A percentile compares a stretch with the other conserved stretches of the same genome.
These are phyloP conservation scores for Phytophthora hybrid DNA, from an alignment of 352 stramenopile genomes.

Conservation along the genomic window DNA sequence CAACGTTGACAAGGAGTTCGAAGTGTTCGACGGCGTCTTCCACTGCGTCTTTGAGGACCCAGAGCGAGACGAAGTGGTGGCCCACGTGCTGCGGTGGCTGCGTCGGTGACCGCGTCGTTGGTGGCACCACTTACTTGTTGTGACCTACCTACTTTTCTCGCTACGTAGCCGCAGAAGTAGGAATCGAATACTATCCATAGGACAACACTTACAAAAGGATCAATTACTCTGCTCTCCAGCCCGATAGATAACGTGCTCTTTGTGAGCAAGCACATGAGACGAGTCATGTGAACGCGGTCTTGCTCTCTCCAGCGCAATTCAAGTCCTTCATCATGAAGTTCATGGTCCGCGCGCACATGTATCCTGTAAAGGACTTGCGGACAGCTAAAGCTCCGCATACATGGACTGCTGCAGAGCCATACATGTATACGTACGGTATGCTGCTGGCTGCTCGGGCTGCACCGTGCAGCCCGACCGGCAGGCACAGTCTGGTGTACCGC, in stretches of 20 bases:
- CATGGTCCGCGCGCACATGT: too few species aligned
- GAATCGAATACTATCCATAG: not conserved
- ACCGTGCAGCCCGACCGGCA: not conserved
- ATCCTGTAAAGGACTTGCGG: too few species aligned
- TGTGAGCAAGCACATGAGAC: not conserved
- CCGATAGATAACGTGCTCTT: not conserved
- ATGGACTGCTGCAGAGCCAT: not conserved
- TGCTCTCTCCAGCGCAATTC: not conserved
- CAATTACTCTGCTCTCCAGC: not conserved
- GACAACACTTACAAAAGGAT: not conserved
- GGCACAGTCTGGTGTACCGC: conserved; percentile 5
- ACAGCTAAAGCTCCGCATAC: too few species aligned
- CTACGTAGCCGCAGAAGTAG: not conserved
- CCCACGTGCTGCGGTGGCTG: conserved; percentile 26
- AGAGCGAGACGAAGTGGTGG: conserved; percentile 40
- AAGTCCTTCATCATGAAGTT: not conserved
- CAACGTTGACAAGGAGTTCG: conserved; percentile 58
- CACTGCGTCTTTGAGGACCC: conserved; percentile 62
- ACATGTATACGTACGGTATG: not conserved
- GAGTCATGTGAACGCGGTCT: not conserved
- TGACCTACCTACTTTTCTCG: not conserved
- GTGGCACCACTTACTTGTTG: not conserved
- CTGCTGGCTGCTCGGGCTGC: too few species aligned
- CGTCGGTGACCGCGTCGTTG: conserved; percentile 6
- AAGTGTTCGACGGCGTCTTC: conserved; percentile 55